Evolutionary conservation across 306 rosid species (phyloP).

Genomic region (Hippophae tibetana): DNA sequence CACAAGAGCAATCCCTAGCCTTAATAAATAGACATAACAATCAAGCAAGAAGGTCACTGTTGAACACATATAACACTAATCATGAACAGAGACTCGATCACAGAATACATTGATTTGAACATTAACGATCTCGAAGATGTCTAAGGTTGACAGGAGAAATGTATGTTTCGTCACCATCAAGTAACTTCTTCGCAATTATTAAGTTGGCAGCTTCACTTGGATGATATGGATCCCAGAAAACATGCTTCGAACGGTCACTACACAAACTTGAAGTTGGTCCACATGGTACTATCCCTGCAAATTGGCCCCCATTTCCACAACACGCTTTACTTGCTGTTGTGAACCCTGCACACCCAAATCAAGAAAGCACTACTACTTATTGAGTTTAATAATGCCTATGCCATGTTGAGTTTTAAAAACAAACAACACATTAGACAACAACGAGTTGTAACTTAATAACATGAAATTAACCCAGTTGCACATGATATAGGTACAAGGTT

Average conservation of each 20-base stretch:
- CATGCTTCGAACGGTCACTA: slow-evolving; percentile 53
- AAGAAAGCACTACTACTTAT: background rate
- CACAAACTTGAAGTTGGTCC: slow-evolving; percentile 81
- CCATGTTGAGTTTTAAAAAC: no score
- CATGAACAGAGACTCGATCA: no score
- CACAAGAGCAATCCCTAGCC: no score
- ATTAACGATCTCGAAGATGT: slow-evolving; percentile 53
- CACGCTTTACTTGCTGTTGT: slow-evolving; percentile 68
- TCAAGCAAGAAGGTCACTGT: no score
- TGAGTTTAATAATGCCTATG: background rate
- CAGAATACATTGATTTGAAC: no score
- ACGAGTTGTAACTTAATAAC: no score
- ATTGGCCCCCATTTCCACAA: slow-evolving; percentile 91
- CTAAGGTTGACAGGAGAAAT: slow-evolving; percentile 74
- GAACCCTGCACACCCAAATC: slow-evolving; percentile 40
- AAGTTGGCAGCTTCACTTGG: slow-evolving; percentile 91
- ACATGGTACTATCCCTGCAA: slow-evolving; percentile 88
- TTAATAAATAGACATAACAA: no score
- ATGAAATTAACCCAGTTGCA: no score
- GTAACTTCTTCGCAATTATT: slow-evolving; percentile 57
- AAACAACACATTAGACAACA: no score
- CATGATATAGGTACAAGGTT: no score
- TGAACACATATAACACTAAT: no score
- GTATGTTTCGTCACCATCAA: slow-evolving; percentile 60
- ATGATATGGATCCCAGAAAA: slow-evolving; percentile 96